Base-by-base conservation (phyloP, 305 asterid species). In the Plantago coronopus region DNA sequence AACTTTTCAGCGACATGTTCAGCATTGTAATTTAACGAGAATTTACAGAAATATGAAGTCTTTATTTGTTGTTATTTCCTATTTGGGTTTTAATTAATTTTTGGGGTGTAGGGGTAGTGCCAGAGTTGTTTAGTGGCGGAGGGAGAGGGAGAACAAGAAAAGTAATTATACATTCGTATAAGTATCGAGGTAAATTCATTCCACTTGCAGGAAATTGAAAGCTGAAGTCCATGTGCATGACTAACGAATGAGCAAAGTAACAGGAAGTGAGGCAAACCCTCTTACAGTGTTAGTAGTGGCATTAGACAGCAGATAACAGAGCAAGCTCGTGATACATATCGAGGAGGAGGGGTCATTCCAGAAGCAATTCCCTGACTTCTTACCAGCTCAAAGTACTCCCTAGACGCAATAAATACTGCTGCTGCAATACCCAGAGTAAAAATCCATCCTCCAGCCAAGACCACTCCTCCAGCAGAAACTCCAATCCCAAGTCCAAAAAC, bases 261-360 rank as follows among this genome's bases (percentile, higher is more conserved):
- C 17, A 14, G 43, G 44, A 62, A 51, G 69, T 27, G 40, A 29
- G 54, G 66, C 58, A 72, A 71, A 54, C 73, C 59, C 69, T 63
- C 99, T 87, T 94, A 89, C 97, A 89, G 84, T 17, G 97, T 89
- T 67, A 82, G 77, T 56, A 89, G 50, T 61, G 97, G 99, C 96
- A 89, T 83, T 59, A 87, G 75, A 68, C 80, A 69, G 69, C 93
- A 94, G 75, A 89, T 76, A 66, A 86, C 79, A 59, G 96, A 83
- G 77, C 94, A 85, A 71, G 91, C 87, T 67, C 90, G 86, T 54
- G 99, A 89, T 49, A 87, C 82, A 54, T 75, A 85, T 79, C 88
- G 83, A 71, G 99, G 96, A 67, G 94, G 97, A 66, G 99, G 96
- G 61, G 99, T 83, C 95, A 89, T 90, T 72, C 99, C 99, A 76